A percentile compares a stretch with the other conserved stretches of the same genome.
Evolutionary conservation across 2,329 filamentous ascomycete genomes (phyloP).

Genomic region (Pyrenophora tritici-repentis): DNA sequence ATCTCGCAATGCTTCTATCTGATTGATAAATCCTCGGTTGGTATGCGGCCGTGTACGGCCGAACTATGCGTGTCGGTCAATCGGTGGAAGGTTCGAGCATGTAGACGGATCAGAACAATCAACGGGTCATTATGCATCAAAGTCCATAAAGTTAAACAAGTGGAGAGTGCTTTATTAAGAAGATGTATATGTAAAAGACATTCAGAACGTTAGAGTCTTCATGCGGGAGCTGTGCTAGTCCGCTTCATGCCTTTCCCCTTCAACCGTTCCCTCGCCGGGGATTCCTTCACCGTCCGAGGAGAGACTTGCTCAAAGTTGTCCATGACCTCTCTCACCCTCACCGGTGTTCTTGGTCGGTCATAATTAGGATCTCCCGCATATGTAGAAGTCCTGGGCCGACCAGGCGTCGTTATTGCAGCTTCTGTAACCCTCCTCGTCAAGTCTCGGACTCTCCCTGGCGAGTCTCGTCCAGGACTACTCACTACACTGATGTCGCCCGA

Average conservation of each 20-base stretch:
- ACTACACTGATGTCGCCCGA: conserved; percentile 8
- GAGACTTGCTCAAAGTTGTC: conserved; percentile 10
- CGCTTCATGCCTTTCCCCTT: conserved; percentile 17
- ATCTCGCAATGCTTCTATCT: conserved; percentile 6
- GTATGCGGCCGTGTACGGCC: not conserved
- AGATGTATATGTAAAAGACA: conserved; percentile 8
- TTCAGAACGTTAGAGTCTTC: conserved; percentile 5
- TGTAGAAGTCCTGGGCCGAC: conserved; percentile 8
- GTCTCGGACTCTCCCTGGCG: conserved; percentile 9
- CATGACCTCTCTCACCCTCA: conserved; percentile 4
- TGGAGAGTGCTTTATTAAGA: conserved; percentile 16
- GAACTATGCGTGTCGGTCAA: not conserved
- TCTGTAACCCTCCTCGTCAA: conserved; percentile 11
- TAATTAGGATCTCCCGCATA: not conserved
- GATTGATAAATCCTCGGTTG: conserved; percentile 6
- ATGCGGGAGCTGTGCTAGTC: conserved; percentile 6
- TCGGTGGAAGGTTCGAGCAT: no score
- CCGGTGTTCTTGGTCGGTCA: conserved; percentile 4
- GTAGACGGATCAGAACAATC: no score
- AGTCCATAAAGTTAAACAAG: conserved; percentile 2
- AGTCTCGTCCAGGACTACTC: conserved; percentile 7
- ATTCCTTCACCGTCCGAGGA: conserved; percentile 8
- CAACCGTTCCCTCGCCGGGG: conserved; percentile 9
- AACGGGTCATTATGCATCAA: no score
- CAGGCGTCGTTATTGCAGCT: not conserved